Conservation (phyloP, 495 filamentous ascomycete species). For the Aspergillus campestris region DNA sequence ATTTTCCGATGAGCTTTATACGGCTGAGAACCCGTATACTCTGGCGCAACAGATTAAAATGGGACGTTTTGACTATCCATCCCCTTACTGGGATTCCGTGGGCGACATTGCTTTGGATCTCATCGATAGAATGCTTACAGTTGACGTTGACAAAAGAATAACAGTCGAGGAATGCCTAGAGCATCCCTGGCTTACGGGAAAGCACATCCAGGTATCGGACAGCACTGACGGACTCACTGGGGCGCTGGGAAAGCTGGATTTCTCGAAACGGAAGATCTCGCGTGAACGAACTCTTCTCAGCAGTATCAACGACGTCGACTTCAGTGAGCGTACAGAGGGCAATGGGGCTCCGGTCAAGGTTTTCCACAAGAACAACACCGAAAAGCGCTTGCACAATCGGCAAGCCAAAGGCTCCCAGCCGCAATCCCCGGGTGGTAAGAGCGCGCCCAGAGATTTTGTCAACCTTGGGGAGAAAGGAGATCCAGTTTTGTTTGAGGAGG, state of each 20-base stretch:
- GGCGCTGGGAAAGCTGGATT: conserved; percentile 71
- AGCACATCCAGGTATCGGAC: conserved; percentile 47
- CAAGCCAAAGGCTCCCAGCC: conserved; percentile 17
- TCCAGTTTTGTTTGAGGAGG: conserved; percentile 61
- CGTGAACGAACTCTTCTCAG: conserved; percentile 81
- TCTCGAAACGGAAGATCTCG: conserved; percentile 67
- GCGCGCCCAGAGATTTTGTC: conserved; percentile 66
- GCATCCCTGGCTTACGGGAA: conserved; percentile 78
- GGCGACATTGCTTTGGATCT: conserved; percentile 85
- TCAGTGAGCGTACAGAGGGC: conserved; percentile 52
- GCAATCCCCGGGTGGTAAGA: conserved; percentile 49
- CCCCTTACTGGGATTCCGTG: conserved; percentile 94
- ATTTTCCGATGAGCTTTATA: conserved; percentile 88
- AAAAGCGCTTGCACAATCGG: conserved; percentile 33
- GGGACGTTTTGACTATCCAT: conserved; percentile 88
- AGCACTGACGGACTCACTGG: conserved; percentile 91
- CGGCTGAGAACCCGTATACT: conserved; percentile 68
- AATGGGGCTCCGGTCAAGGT: conserved; percentile 59
- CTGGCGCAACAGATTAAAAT: conserved; percentile 85
- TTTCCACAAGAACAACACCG: conserved; percentile 63
- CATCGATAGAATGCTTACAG: conserved; percentile 90
- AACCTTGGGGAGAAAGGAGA: conserved; percentile 79
- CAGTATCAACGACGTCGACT: conserved; percentile 68
- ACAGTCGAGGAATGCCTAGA: conserved; percentile 84
- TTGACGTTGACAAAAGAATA: conserved; percentile 72